Conservation (phyloP, 768 basidiomycete genomes). For the Trametopsis cervina region DNA sequence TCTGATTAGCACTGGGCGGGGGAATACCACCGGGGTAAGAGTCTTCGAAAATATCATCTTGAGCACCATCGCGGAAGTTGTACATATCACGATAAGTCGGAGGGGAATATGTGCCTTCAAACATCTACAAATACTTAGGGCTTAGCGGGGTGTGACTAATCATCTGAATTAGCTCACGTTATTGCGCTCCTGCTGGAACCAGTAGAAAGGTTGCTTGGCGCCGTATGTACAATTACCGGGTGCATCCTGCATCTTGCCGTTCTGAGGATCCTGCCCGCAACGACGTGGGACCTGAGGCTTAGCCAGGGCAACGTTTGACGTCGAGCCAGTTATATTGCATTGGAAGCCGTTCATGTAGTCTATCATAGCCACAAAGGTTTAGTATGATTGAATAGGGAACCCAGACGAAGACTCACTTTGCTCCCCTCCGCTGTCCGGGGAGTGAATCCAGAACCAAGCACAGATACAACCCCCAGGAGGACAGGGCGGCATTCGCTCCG, state of each 20-base stretch:
- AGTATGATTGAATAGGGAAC: neutral
- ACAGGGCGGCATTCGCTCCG: constrained; percentile 60
- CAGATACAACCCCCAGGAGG: constrained; percentile 58
- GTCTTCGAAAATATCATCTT: constrained; percentile 64
- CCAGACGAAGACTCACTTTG: constrained; percentile 39
- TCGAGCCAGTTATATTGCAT: constrained; percentile 51
- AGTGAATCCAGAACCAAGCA: constrained; percentile 72
- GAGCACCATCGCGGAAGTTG: constrained; percentile 66
- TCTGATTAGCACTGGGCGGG: constrained; percentile 20
- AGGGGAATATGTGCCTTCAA: constrained; percentile 52
- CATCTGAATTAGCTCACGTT: constrained; percentile 51
- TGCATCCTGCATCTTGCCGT: constrained; percentile 33
- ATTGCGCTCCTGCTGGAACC: constrained; percentile 57
- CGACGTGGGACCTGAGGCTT: constrained; percentile 53
- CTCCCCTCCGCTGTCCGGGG: constrained; percentile 51
- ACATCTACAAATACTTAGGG: constrained; percentile 38
- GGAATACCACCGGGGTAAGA: constrained; percentile 34
- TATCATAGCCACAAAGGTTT: neutral
- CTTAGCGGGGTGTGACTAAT: neutral
- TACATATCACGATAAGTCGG: constrained; percentile 65
- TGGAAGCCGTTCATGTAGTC: constrained; percentile 75
- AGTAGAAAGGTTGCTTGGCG: constrained; percentile 64
- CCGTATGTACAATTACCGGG: constrained; percentile 69
- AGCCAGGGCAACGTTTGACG: constrained; percentile 45
- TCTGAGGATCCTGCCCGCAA: constrained; percentile 52